Evolutionary conservation across 768 basidiomycete species (phyloP), one percentile per base, ranked within the genome.

Genomic region (Chalciporus pseudorubinellus): DNA sequence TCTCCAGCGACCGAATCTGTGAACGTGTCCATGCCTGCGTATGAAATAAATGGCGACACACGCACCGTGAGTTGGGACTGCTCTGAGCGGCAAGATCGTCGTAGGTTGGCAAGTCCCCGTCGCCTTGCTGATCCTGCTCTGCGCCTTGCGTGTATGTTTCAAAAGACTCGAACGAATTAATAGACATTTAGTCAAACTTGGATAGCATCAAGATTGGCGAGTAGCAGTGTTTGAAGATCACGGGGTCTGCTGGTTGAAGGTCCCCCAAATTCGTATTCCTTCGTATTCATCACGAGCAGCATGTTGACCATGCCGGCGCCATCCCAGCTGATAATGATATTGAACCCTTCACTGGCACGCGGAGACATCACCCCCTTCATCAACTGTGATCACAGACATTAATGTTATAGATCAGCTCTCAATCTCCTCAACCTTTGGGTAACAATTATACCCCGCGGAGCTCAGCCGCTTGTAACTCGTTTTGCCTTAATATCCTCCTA

Each of bases 1-100:
- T 63, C 78, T 80, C 90, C 90, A 93, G 51, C 90, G 75, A 18
- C 90, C 90, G 60, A 92, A 92, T 61, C 90, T 92, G 59, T 9
- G 18, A 33, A 24, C n/a, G 49, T 48, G 18, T 50, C 54, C 13
- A 55, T 47, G 41, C 22, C 21, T 21, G 16, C 10, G 7, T 16
- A 36, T 39, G 41, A 29, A 48, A n/a, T 44, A 50, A n/a, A 44
- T 18, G 18, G n/a, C 38, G 50, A 40, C 55, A 40, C 18, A 54
- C 74, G 59, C 67, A 80, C 89, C 90, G 85, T 31, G 90, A 92
- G 72, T 92, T 92, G 5, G 90, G 86, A 39, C 87, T 89, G 55
- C 83, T 79, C 62, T 89, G 82, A 7, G 77, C 74, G 5, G 84
- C 82, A n/a, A 92, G 81, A 64, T 89, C 85, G 50, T 89, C 84